Evolutionary conservation across 495 filamentous ascomycete genomes (phyloP), one percentile per base, ranked within the genome.

Genomic region (Podospora pseudoanserina): DNA sequence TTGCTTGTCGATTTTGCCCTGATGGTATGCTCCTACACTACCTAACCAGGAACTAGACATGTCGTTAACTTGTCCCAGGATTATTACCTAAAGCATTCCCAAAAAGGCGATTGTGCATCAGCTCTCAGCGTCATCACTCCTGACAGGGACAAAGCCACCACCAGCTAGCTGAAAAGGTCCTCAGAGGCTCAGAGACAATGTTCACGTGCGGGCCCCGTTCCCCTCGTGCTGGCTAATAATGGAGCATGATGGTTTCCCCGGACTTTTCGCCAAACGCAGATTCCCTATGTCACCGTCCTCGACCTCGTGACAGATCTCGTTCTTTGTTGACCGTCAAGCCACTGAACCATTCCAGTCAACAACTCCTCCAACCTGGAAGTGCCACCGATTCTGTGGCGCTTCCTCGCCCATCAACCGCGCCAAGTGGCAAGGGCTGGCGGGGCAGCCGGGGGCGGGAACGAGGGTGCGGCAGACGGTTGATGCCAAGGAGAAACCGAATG

Each of bases 401-500:
- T 9, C 16, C 20, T 32, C 59, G 19, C 16, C 9, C 6, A 6
- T 26, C 6, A 6, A 58, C 19, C 56, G 18, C 56, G 59, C 59
- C 59, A 61, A 61, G 59, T 0, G 59, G 59, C 59, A 61, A 61
- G 59, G 19, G 56, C 19, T 27, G 23, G 26, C 23, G 23, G 23
- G 59, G 23, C 59, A 61, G 26, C 16, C 23, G 27, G 26, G 27
- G 59, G 30, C 23, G 30, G 16, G 30, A 32, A 61, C 58, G 26
- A 27, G 56, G 23, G 23, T 23, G 23, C 23, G 23, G 23, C 23
- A 23, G 23, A 23, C 9, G 56, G 54, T 57, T 60, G 13, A 27
- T n/a, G 56, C 59, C 59, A 61, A 30, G 20, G 59, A 26, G 27
- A 26, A 30, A 26, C 20, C 59, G 59, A 34, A 61, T 61, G 59